Conservation (phyloP, 305 asterid genomes). For the Fraxinus platypoda region DNA sequence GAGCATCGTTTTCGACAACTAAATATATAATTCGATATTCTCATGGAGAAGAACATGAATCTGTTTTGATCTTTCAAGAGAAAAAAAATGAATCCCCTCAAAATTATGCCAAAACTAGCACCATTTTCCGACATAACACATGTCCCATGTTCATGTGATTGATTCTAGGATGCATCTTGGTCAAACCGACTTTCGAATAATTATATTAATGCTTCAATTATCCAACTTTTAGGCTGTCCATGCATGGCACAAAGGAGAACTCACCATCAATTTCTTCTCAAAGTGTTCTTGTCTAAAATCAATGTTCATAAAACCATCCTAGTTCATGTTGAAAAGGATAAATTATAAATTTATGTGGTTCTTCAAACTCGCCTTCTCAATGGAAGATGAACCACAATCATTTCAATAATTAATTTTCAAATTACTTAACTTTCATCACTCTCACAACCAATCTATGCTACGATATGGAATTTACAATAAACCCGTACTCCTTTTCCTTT, state of each 20-base stretch:
- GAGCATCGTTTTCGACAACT: not conserved
- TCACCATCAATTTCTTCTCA: not conserved
- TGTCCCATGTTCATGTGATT: not conserved
- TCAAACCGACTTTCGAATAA: not conserved
- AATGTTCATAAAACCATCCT: not conserved
- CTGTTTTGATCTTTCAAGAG: too few species aligned
- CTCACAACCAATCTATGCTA: not conserved
- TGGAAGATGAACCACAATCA: not conserved
- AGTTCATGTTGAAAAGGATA: not conserved
- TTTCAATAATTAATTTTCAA: not conserved
- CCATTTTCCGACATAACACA: too few species aligned
- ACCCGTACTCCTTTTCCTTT: not conserved
- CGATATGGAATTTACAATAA: not conserved
- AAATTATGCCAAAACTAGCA: too few species aligned
- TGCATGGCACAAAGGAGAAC: not conserved
- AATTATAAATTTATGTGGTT: not conserved
- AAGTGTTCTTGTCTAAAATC: not conserved
- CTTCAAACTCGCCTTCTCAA: not conserved
- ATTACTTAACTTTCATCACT: too few species aligned
- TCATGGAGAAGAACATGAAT: not conserved
- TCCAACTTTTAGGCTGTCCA: not conserved
- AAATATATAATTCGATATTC: too few species aligned
- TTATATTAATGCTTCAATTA: not conserved
- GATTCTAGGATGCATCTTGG: not conserved
- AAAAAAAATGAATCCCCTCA: too few species aligned